These are phyloP conservation scores for Boletus rubropictus DNA, from an alignment of 768 basidiomycete species.

Conservation along the genomic window DNA sequence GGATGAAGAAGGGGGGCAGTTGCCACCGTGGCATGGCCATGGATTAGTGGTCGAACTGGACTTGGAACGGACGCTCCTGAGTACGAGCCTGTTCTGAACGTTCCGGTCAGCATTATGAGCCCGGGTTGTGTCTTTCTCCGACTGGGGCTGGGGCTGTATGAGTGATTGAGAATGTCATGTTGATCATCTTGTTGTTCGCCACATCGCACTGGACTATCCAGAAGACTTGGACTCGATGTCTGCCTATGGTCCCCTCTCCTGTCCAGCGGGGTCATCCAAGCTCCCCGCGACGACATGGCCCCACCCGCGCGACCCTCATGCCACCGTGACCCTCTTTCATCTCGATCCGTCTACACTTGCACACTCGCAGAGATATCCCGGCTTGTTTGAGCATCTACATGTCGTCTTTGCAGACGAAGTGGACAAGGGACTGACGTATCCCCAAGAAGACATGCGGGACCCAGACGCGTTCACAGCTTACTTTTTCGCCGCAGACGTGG, in stretches of 20 bases:
- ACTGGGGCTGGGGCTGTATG: background rate
- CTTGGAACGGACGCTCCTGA: conserved; percentile 44
- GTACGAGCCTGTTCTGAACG: conserved; percentile 37
- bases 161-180: too few relatives aligned
- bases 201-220: too few relatives aligned
- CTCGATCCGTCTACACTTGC: conserved; percentile 28
- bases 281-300: conserved; percentile 49
- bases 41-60: conserved; percentile 53
- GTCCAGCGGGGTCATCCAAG: conserved; percentile 21
- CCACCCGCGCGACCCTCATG: conserved; percentile 22
- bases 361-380: conserved; percentile 27
- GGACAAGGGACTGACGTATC: conserved; percentile 75
- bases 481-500: conserved; percentile 72
- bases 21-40: conserved; percentile 41
- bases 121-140: background rate
- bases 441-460: conserved; percentile 62
- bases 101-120: background rate
- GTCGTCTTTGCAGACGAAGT: conserved; percentile 66
- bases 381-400: conserved; percentile 57
- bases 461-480: conserved; percentile 61
- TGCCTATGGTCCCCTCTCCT: conserved; percentile 62
- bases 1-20: conserved; percentile 15
- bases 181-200: too few relatives aligned
- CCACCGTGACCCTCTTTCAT: conserved; percentile 33
- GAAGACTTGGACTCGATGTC: conserved; percentile 37